Evolutionary conservation across 208 protist genomes (phyloP).

Genomic region (Acanthamoeba royreba): DNA sequence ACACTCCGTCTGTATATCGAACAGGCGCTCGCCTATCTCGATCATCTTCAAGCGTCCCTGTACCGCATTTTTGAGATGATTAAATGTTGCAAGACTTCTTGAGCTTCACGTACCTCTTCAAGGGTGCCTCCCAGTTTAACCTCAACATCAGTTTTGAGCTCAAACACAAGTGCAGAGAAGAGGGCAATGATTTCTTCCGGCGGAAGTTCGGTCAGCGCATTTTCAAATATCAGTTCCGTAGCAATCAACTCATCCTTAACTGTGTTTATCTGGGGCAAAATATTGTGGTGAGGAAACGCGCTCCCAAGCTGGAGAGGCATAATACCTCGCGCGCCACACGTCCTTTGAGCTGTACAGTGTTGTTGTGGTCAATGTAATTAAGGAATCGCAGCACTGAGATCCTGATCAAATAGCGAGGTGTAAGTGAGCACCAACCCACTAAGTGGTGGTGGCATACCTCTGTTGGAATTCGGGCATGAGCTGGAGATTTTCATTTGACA

Average conservation of each 20-base stretch:
- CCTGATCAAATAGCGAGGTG: no score
- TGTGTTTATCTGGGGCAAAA: slow-evolving; percentile 64
- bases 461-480: slow-evolving; percentile 80
- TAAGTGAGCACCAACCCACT: no score
- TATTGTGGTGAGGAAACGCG: no score
- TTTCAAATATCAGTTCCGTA: slow-evolving; percentile 84
- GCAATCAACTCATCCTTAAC: slow-evolving; percentile 77
- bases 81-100: no score
- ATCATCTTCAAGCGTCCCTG: neutral
- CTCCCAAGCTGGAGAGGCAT: neutral
- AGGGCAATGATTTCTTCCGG: slow-evolving; percentile 75
- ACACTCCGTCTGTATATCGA: slow-evolving; percentile 21
- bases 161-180: slow-evolving; percentile 74
- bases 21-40: neutral
- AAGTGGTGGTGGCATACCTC: no score
- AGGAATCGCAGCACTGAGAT: slow-evolving; percentile 65
- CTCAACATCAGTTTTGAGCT: slow-evolving; percentile 63
- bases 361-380: slow-evolving; percentile 71
- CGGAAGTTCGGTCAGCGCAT: slow-evolving; percentile 70
- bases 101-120: neutral
- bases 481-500: slow-evolving; percentile 55
- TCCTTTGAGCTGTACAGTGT: slow-evolving; percentile 73
- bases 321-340: slow-evolving; percentile 71
- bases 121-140: slow-evolving; percentile 41
- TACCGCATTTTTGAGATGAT: no score